Percentiles rank a stretch among this genome's conserved stretches.
Evolutionary conservation across 306 rosid genomes (phyloP).

Genomic region (apple (Malus domestica)): ASM211411v1 NC_041796.1:19426501-19427000

Average conservation of each 20-base stretch:
- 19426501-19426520: conserved; percentile 8
- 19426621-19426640: neutral
- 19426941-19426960: conserved; percentile 20
- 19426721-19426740: neutral
- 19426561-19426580: conserved; percentile 61
- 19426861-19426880: conserved; percentile 30
- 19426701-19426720: conserved; percentile 1
- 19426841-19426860: conserved; percentile 75
- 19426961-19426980: neutral
- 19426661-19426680: neutral
- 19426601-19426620: conserved; percentile 31
- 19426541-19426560: conserved; percentile 58
- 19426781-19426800: too few species aligned
- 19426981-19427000: conserved; percentile 23
- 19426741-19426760: neutral
- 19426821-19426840: conserved; percentile 28
- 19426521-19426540: conserved; percentile 41
- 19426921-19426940: conserved; percentile 29
- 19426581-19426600: conserved; percentile 44
- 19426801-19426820: conserved; percentile 25
- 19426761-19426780: neutral
- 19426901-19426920: neutral
- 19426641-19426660: neutral
- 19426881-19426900: conserved; percentile 13
- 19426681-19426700: conserved; percentile 13